Evolutionary conservation across 495 filamentous ascomycete genomes (phyloP), one percentile per base, ranked within the genome.

Genomic region (Penicillium robsamsonii): DNA sequence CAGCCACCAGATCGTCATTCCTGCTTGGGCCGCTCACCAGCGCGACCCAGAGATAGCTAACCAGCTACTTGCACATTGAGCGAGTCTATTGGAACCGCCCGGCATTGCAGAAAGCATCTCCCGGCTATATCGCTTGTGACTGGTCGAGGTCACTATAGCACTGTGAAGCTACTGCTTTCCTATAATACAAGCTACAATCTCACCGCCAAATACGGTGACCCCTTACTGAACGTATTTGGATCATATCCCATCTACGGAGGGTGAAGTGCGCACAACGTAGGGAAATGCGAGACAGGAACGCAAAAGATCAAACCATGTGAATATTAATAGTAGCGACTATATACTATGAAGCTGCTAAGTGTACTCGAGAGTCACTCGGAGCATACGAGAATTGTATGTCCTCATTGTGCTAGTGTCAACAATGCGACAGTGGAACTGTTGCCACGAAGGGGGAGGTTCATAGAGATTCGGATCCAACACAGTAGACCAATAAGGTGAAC

Each of bases 351-450:
- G 18, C 1, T 43, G 18, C 1, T 43, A 37, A 15, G 7, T 30
- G 38, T 37, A 45, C 43, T 46, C 42, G 5, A 35, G 42, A 27
- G 13, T 22, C 52, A 46, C 42, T 54, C 13, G 31, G 42, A 45
- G 52, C 43, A 37, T 54, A 38, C 52, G 12, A 5, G 2, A 2
- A 46, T 13, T 8, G 41, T 35, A 46, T 15, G 20, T 46, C 52
- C 52, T 54, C 15, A 13, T 20, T 54, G 18, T 12, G 29, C 42
- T 29, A 3, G 52, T 38, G 43, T 46, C 51, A 30, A 20, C 25
- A 35, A 38, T 17, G 51, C 22, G 42, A 54, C 41, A 4, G 17
- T 35, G 42, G 42, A 46, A 46, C 24, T 42, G 49, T 46, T 46
- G 52, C 13, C 24, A 15, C 20, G 20, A 17, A 35, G 31, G 27